Evolutionary conservation across 768 basidiomycete species (phyloP), one percentile per base, ranked within the genome.

Genomic region (Daedaleopsis nitida): DNA sequence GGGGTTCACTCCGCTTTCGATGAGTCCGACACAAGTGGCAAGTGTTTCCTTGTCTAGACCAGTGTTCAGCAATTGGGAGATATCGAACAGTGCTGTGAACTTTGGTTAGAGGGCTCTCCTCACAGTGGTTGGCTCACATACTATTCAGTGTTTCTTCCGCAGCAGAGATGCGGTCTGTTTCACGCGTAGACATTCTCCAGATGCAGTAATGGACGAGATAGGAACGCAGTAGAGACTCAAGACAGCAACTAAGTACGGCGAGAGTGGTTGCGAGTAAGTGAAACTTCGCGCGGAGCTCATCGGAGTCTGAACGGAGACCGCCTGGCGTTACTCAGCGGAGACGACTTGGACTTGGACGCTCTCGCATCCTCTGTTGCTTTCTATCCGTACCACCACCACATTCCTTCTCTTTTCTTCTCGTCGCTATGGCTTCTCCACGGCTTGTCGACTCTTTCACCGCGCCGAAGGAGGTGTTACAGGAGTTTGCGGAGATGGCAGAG

Each of bases 401-500:
- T 43, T 59, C 45, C 21, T 37, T 47, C 43, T 23, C 27, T 21
- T 39, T 54, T 52, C 37, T 51, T 55, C 24, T 43, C 48, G 8
- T 59, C 48, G 64, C 48, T 57, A 76, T 76, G 74, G 66, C 74
- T 58, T 65, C 69, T 16, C 69, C 72, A 35, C 64, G 65, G 73
- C 84, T 94, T 60, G 83, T 95, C 64, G 92, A 95, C 82, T 92
- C 92, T 55, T 96, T 88, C 75, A 94, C 95, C 63, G 96, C 83
- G 47, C 94, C 95, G 13, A 96, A 92, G 78, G 95, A 98, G 60
- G 81, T 98, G 55, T 83, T 98, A 43, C 85, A 94, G 73, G 97
- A 98, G 76, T 97, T 98, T 65, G 90, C 89, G 32, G 88, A 94
- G 58, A 84, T 96, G 72, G 94, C 93, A 16, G 96, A 98, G 69